Base-by-base conservation (phyloP, 345 rosid genomes). In the Corchorus capsularis region DNA sequence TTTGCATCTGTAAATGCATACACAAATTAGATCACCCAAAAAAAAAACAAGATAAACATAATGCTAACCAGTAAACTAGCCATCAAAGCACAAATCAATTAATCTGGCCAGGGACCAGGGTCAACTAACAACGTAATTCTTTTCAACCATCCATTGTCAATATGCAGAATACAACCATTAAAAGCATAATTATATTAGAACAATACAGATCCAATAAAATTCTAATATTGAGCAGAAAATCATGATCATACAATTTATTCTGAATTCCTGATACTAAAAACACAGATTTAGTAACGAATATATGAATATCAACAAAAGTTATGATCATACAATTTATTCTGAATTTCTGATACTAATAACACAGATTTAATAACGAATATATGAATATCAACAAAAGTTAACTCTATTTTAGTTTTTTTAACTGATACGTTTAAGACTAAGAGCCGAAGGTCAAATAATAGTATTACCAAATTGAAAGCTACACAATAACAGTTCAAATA, bases 1-100 rank as follows among this genome's bases (percentile, higher is more conserved):
- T 88, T 91, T 0, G 94, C 94, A 86, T 92, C 94, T 87, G 89
- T 45, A n/a, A n/a, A 66, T 10, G 17, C 1, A 53, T 6, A 46
- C 35, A n/a, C 4, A 65, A 32, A 3, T 22, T 39, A 60, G 49
- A 7, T 47, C 2, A 70, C 9, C n/a, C 20, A 39, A 39, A 45
- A 60, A 52, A 59, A 16, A 13, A 19, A 11, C 1, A 64, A 66
- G 49, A 43, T 1, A 55, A 3, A 13, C 39, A 34, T 3, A 20
- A 63, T 0, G 4, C 16, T n/a, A 14, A 65, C 19, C 5, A 10
- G 16, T 3, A 60, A 12, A 13, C 64, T 8, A 11, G 43, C 8
- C 27, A 63, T 63, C 66, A 39, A 14, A 63, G 68, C 27, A 37
- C 22, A 16, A 39, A 3, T 16, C 27, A 27, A 27, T 27, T n/a